Evolutionary conservation across 148 eudicot species (phyloP), one percentile per base, ranked within the genome.

Genomic region (Vaccinium vitisidaea): DNA sequence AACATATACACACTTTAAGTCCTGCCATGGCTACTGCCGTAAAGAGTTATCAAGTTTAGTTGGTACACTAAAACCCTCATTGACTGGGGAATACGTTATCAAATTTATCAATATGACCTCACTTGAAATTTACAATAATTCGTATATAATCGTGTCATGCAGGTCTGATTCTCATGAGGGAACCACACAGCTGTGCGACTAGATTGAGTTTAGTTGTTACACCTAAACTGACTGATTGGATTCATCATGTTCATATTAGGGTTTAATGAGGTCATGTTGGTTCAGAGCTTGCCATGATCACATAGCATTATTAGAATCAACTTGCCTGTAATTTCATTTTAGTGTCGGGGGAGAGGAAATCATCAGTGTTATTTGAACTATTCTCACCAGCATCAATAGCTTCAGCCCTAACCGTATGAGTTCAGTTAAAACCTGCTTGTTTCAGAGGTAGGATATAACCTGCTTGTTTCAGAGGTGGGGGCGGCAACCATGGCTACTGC

Each of bases 241-340:
- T 13, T 69, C 23, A 13, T 27, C 59, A 82, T 15, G 52, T 30
- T 16, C n/a, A 27, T 25, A 10, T 5, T 23, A 32, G 77, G 18
- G 8, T 36, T 83, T n/a, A 2, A 5, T 21, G n/a, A 83, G 79
- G 52, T 16, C 19, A 5, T 1, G 12, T 6, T 12, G 77, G 55
- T 65, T 82, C 73, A 25, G 19, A 82, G 69, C 69, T 59, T 70
- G 46, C 1, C 53, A 36, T 30, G 11, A 36, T 8, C 76, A 18
- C n/a, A 0, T 27, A 71, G 52, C 65, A 71, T 36, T 56, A 48
- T 77, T 27, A 36, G 49, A 50, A 49, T 79, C 32, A 10, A 82
- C 71, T 80, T 81, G 92, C 95, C 93, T 88, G 92, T 77, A 91
- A 88, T 86, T 90, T 90, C 80, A 87, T 88, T 69, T 83, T 82